These are phyloP conservation scores for Tetradesmus lagerheimii DNA, from an alignment of 139 green algal genomes.

Conservation along the genomic window DNA sequence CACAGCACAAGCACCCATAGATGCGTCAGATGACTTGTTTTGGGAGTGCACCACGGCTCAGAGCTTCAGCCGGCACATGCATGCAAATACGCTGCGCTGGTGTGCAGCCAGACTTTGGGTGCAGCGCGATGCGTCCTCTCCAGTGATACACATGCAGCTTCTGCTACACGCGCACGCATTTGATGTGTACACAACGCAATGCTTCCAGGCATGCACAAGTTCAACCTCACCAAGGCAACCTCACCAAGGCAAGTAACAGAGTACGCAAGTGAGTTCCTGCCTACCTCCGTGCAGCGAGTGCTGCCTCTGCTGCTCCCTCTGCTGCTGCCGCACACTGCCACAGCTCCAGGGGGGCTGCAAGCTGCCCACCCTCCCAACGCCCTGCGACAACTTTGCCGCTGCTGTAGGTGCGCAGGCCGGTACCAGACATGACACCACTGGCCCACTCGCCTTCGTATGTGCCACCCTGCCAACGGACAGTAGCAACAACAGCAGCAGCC, in stretches of 20 bases:
- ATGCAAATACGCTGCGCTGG: no score
- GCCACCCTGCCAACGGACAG: constrained; percentile 68
- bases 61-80: no score
- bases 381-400: constrained; percentile 76
- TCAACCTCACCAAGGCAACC: no score
- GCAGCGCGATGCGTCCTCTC: no score
- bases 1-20: neutral
- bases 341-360: constrained; percentile 72
- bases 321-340: constrained; percentile 80
- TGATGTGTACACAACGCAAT: no score
- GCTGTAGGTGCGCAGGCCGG: constrained; percentile 80
- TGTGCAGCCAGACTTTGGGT: no score
- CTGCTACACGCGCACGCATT: no score
- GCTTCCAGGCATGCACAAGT: no score
- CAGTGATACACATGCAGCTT: no score
- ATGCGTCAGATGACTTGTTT: neutral
- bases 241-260: no score
- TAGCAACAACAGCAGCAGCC: neutral
- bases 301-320: constrained; percentile 74
- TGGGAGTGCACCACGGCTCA: no score
- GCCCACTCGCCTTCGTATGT: constrained; percentile 90
- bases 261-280: neutral
- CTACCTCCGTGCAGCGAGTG: constrained; percentile 59
- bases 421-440: constrained; percentile 69
- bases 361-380: constrained; percentile 70